Base-by-base conservation (phyloP, 176 grass and related monocot genomes). In the Cenchrus americanus region DNA sequence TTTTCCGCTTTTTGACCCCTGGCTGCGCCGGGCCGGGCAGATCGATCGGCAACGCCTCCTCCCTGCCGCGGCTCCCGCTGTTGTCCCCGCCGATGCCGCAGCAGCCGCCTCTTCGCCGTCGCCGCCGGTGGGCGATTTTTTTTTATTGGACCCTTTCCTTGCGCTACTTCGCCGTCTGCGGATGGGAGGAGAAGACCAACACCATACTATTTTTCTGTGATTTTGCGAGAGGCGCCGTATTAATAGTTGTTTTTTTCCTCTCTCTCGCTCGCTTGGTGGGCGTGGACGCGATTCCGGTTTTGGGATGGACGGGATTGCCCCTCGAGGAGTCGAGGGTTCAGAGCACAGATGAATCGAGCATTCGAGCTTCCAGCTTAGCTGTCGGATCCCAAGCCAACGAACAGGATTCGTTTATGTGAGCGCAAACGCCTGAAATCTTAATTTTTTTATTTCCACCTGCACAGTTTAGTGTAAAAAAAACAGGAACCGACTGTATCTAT, bases 91-190 rank as follows among this genome's bases (percentile, higher is more conserved):
- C 62, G 59, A 26, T 21, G 69, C 44, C 27, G 77, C 18, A 15
- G 40, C 57, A 22, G 58, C 71, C 44, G 43, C 57, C 32, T 71
- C 34, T 37, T 37, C 58, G 59, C 66, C 83, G 72, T 58, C 48
- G 77, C 57, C 63, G 79, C 78, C 26, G 57, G 50, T 62, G 7
- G 44, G 44, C 53, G 70, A 70, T 74, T 75, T 68, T 83, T 82
- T 77, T 14, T 67, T 7, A 10, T 87, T 75, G 73, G 72, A 59
- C 73, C 83, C 59, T 79, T 86, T 83, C 84, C 88, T 87, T 86
- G 74, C 75, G 66, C 80, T 83, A 87, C 80, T 86, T 90, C 84
- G 84, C 88, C 88, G 67, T 75, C 84, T 80, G 30, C 44, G 68
- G 84, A 30, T 83, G 51, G 51, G 74, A 73, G 73, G 58, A 78